Percentiles rank a stretch among this genome's conserved stretches.
phyloP scores from a whole-genome alignment of 441 rosid genomes.

The Corymbia citriodora region DNA sequence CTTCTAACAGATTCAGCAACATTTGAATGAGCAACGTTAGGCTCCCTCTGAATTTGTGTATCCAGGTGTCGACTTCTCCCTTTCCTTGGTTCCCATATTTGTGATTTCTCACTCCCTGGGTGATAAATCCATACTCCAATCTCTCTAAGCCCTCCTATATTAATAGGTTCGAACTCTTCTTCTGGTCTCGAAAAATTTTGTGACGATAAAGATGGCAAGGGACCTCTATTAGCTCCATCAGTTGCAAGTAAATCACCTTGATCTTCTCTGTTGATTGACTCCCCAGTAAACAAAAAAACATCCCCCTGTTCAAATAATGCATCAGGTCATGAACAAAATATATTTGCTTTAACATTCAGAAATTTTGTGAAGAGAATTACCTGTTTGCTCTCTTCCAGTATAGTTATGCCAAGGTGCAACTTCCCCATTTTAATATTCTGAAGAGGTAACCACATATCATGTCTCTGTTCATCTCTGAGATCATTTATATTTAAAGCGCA shows the following conservation, averaged over 20 bases:
- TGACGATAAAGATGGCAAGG: slow-evolving; percentile 39
- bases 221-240: slow-evolving; percentile 24
- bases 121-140: slow-evolving; percentile 89
- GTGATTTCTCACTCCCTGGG: slow-evolving; percentile 79
- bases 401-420: slow-evolving; percentile 75
- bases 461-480: slow-evolving; percentile 65
- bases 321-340: not conserved
- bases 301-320: slow-evolving; percentile 25
- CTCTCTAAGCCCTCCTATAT: slow-evolving; percentile 66
- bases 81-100: slow-evolving; percentile 88
- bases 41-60: slow-evolving; percentile 30
- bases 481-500: slow-evolving; percentile 61
- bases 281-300: slow-evolving; percentile 23
- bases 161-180: slow-evolving; percentile 74
- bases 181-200: slow-evolving; percentile 40
- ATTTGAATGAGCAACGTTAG: slow-evolving; percentile 17
- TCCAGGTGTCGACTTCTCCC: slow-evolving; percentile 55
- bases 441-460: slow-evolving; percentile 87
- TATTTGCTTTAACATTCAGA: not conserved
- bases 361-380: slow-evolving; percentile 19
- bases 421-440: slow-evolving; percentile 75
- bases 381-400: slow-evolving; percentile 48
- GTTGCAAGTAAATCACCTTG: slow-evolving; percentile 29
- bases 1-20: slow-evolving; percentile 35
- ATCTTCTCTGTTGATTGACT: slow-evolving; percentile 37